Base-by-base conservation (phyloP, 345 rosid species). In the Fremontodendron californicum region DNA sequence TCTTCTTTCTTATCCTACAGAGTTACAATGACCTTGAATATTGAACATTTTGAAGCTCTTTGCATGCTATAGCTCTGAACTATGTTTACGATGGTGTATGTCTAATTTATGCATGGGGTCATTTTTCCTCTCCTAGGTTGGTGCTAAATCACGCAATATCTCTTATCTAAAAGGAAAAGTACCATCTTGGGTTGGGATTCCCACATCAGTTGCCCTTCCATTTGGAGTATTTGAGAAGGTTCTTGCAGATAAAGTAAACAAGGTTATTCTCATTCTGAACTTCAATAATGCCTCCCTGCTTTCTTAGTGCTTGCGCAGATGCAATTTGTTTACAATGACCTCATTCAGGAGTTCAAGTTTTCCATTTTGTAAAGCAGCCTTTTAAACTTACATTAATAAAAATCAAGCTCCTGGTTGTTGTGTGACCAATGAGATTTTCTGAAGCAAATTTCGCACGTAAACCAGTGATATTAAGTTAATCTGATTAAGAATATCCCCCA, bases 81-180 rank as follows among this genome's bases (percentile, higher is more conserved):
- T 39, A 76, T 52, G 25, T 63, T 51, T n/a, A 57, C 5, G 19
- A 10, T 51, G 31, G 2, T 37, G 23, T 29, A 15, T 51, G 74
- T 25, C 65, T 51, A 52, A 65, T 52, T 52, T 52, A 21, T 57
- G 54, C 40, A 12, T 40, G 19, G 8, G 4, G 21, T 61, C 35
- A 77, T 63, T 43, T 81, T 60, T 31, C 71, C 39, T 67, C 51
- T 75, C 72, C 43, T 77, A 96, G 99, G 99, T 96, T 84, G 99
- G 99, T 85, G 98, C 99, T 79, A 96, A 96, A 85, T 93, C 99
- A 19, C 93, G 98, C 76, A 96, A 96, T 86, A 93, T 96, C 42
- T 84, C 94, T 40, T 89, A 90, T 82, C 85, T 96, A 52, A 92
- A 91, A 86, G 92, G 93, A 70, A 93, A 93, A 85, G 88, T 96